These are phyloP conservation scores for Vinca minor DNA, from an alignment of 257 asterid genomes.

Conservation along the genomic window DNA sequence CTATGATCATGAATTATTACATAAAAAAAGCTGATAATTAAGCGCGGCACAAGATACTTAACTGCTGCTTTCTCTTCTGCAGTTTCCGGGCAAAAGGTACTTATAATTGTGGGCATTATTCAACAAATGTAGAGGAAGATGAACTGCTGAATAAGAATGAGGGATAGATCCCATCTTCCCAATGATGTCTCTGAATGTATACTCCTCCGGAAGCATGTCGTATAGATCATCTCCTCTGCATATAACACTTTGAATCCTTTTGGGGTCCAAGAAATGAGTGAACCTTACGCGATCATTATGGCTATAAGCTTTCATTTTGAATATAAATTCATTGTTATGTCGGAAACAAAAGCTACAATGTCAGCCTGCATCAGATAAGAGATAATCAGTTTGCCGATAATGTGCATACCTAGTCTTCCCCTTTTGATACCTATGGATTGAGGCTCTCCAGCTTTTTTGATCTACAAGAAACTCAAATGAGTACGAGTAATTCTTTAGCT, in stretches of 20 bases:
- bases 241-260: slow-evolving; percentile 64
- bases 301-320: slow-evolving; percentile 94
- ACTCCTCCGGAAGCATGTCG: slow-evolving; percentile 89
- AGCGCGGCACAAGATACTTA: slow-evolving; percentile 16
- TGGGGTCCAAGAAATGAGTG: slow-evolving; percentile 67
- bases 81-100: slow-evolving; percentile 75
- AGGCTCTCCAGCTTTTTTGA: slow-evolving; percentile 85
- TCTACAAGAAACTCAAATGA: slow-evolving; percentile 70
- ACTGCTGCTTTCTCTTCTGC: slow-evolving; percentile 51
- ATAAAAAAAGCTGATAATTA: no score
- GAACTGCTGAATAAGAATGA: slow-evolving; percentile 80
- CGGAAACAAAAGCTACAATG: slow-evolving; percentile 93
- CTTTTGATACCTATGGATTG: slow-evolving; percentile 54
- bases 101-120: slow-evolving; percentile 52
- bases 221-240: slow-evolving; percentile 79
- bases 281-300: slow-evolving; percentile 74
- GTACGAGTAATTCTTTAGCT: slow-evolving; percentile 62
- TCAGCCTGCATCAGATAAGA: slow-evolving; percentile 86
- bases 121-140: slow-evolving; percentile 60
- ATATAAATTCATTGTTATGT: slow-evolving; percentile 52
- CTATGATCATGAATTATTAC: background rate
- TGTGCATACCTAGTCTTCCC: slow-evolving; percentile 77
- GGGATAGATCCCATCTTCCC: slow-evolving; percentile 82
- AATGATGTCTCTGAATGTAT: slow-evolving; percentile 71
- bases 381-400: slow-evolving; percentile 56